phyloP scores from a whole-genome alignment of 2,329 filamentous ascomycete species.

The Penicillium sp. region DNA sequence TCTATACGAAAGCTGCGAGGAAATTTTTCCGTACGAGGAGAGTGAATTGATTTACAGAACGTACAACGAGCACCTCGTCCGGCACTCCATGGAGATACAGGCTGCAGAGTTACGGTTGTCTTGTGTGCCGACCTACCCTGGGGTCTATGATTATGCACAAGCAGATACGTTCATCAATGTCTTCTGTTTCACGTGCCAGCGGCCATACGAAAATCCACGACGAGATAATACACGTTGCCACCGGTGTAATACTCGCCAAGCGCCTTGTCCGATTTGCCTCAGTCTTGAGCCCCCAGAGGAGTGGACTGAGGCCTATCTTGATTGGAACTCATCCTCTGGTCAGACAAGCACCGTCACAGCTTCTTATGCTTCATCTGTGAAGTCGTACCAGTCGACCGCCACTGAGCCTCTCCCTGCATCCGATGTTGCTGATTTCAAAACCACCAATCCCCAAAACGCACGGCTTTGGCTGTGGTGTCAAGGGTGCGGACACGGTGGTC shows the following conservation, averaged over 20 bases:
- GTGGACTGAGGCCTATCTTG: slow-evolving; percentile 29
- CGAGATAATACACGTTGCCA: slow-evolving; percentile 48
- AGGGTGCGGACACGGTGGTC: slow-evolving; percentile 56
- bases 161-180: slow-evolving; percentile 51
- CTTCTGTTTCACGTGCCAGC: slow-evolving; percentile 52
- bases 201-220: slow-evolving; percentile 48
- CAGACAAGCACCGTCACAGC: slow-evolving; percentile 11
- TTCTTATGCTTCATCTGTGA: slow-evolving; percentile 28
- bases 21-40: slow-evolving; percentile 41
- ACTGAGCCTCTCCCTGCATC: slow-evolving; percentile 27
- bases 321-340: slow-evolving; percentile 7
- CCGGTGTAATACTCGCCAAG: slow-evolving; percentile 41
- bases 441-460: slow-evolving; percentile 28
- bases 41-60: slow-evolving; percentile 51
- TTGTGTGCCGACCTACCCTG: slow-evolving; percentile 50
- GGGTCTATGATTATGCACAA: slow-evolving; percentile 52
- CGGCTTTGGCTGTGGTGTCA: slow-evolving; percentile 53
- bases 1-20: slow-evolving; percentile 34
- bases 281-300: slow-evolving; percentile 37
- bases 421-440: slow-evolving; percentile 22
- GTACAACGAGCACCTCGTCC: slow-evolving; percentile 52
- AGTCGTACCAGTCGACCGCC: slow-evolving; percentile 40
- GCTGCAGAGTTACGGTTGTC: slow-evolving; percentile 53
- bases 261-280: slow-evolving; percentile 39
- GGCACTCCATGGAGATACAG: slow-evolving; percentile 40